A percentile compares a stretch with the other conserved stretches of the same genome.
Evolutionary conservation across 805 yeast genomes (phyloP).

Genomic region (Vanderwaltozyma tropicalis): DNA sequence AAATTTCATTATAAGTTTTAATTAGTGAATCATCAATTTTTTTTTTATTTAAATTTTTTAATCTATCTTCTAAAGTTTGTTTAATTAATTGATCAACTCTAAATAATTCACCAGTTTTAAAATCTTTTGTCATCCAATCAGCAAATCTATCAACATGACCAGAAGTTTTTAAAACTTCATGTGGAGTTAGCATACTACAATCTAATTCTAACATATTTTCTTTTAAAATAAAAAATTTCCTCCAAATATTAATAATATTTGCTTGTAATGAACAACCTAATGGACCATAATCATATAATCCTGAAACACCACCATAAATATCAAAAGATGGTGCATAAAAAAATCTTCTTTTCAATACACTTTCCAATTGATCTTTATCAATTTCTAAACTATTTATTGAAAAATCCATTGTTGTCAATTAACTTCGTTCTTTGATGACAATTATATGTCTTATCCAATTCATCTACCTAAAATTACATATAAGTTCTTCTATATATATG

Average conservation of each 20-base stretch:
- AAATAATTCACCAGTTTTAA: conserved; percentile 93
- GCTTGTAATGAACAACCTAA: conserved; percentile 99
- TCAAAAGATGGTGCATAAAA: conserved; percentile 97
- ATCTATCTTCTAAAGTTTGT: conserved; percentile 90
- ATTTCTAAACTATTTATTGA: too few relatives aligned
- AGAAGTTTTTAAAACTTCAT: conserved; percentile 94
- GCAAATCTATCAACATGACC: conserved; percentile 99
- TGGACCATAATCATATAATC: conserved; percentile 97
- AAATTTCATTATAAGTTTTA: conserved; percentile 69
- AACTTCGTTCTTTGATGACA: too few relatives aligned
- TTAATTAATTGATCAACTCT: conserved; percentile 97
- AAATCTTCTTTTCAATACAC: conserved; percentile 87
- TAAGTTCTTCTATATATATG: too few relatives aligned
- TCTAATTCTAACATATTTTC: conserved; percentile 99
- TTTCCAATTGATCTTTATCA: conserved; percentile 80
- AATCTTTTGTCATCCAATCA: conserved; percentile 98
- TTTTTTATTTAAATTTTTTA: conserved; percentile 88
- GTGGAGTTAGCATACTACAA: conserved; percentile 94
- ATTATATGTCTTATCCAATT: too few relatives aligned
- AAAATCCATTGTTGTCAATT: too few relatives aligned
- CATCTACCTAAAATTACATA: too few relatives aligned
- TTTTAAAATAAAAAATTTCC: conserved; percentile 93
- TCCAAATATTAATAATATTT: conserved; percentile 88
- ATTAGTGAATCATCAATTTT: conserved; percentile 75
- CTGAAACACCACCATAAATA: conserved; percentile 96